Percentiles rank a stretch among this genome's conserved stretches.
Conservation (phyloP, 176 grass and related monocot species). For the Dactylis glomerata region DNA sequence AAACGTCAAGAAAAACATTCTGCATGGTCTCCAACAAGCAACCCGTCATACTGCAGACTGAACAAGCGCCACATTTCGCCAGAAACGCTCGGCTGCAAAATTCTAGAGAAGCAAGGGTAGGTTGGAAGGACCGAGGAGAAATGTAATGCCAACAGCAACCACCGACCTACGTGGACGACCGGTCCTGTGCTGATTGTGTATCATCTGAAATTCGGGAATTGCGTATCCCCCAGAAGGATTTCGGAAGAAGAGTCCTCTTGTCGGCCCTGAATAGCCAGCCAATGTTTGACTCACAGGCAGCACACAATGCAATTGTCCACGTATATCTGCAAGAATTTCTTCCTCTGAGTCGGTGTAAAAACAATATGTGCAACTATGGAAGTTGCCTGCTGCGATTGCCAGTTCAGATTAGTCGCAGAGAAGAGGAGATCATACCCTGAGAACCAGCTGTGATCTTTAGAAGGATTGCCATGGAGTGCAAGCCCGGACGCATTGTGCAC, state of each 20-base stretch:
- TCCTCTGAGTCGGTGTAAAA: not conserved
- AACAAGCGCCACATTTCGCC: not conserved
- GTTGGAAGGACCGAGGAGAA: too few relatives aligned
- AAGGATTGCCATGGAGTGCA: slow-evolving; percentile 39
- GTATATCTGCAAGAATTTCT: slow-evolving; percentile 52
- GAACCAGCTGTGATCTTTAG: slow-evolving; percentile 83
- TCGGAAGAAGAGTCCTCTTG: slow-evolving; percentile 61
- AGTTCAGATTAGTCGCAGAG: slow-evolving; percentile 4
- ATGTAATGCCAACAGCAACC: not conserved
- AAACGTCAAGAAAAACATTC: not conserved
- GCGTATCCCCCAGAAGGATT: slow-evolving; percentile 92
- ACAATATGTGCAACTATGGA: not conserved
- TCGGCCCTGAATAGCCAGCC: slow-evolving; percentile 75
- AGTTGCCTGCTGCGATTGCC: not conserved
- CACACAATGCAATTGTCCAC: slow-evolving; percentile 64
- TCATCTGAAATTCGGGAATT: slow-evolving; percentile 62
- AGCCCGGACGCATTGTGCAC: slow-evolving; percentile 58
- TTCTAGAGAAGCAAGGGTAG: not conserved
- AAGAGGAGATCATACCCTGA: slow-evolving; percentile 57
- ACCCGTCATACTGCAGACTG: not conserved
- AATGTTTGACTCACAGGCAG: slow-evolving; percentile 57
- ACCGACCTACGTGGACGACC: not conserved
- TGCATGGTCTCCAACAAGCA: not conserved
- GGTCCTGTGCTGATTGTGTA: slow-evolving; percentile 24
- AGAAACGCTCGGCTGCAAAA: not conserved